These are phyloP conservation scores for Saccharomyces kudriavzevii DNA, from an alignment of 805 yeast species.

Conservation along the genomic window DNA sequence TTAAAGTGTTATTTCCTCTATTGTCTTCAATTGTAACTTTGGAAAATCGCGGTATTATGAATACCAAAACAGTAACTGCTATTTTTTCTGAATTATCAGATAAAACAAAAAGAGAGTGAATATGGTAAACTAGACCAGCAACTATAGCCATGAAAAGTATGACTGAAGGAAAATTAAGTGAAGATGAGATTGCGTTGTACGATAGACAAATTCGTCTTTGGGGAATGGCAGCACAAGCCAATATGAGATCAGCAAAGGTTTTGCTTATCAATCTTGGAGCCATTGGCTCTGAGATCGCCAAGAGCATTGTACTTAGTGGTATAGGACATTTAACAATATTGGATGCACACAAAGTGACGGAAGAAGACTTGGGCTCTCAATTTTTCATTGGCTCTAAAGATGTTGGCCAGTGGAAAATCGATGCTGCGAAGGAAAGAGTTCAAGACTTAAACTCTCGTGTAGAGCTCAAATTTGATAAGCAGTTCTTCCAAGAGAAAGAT, in stretches of 20 bases:
- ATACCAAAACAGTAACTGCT: background rate
- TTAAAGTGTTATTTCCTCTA: background rate
- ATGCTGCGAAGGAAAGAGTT: constrained; percentile 47
- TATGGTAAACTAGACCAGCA: background rate
- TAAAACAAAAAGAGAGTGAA: background rate
- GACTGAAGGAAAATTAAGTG: constrained; percentile 19
- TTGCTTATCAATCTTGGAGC: constrained; percentile 67
- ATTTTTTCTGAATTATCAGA: background rate
- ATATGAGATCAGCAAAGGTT: constrained; percentile 63
- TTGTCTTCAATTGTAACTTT: background rate
- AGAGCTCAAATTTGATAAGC: constrained; percentile 38
- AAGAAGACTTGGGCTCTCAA: constrained; percentile 63
- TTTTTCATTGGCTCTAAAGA: constrained; percentile 56
- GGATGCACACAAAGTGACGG: constrained; percentile 48
- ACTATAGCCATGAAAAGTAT: background rate
- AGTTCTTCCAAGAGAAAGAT: constrained; percentile 17
- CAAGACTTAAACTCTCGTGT: constrained; percentile 78
- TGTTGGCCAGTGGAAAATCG: constrained; percentile 49
- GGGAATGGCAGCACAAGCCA: constrained; percentile 88
- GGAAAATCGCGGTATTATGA: background rate
- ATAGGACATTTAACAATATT: constrained; percentile 67
- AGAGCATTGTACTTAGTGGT: constrained; percentile 84
- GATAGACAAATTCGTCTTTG: constrained; percentile 92
- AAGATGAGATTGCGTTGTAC: constrained; percentile 83
- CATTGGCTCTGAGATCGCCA: constrained; percentile 72